These are phyloP conservation scores for Arabis alpina DNA, from an alignment of 345 rosid species.

Conservation along the genomic window DNA sequence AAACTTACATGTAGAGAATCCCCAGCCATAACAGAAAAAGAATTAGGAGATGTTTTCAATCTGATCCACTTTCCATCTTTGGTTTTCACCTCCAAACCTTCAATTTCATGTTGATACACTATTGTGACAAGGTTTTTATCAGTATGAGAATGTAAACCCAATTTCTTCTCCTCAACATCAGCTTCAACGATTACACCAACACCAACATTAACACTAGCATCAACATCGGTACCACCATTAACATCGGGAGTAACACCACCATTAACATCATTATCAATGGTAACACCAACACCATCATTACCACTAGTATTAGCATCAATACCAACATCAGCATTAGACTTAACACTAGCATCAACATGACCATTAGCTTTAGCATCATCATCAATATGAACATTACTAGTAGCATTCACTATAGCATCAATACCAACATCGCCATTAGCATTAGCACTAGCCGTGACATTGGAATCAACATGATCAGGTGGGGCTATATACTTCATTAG, in stretches of 20 bases:
- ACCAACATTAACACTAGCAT: not conserved
- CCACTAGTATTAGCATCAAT: not conserved
- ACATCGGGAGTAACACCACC: not conserved
- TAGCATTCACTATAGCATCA: not conserved
- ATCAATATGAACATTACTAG: no score
- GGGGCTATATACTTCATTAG: slow-evolving; percentile 25
- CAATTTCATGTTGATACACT: slow-evolving; percentile 56
- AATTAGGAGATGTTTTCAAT: slow-evolving; percentile 49
- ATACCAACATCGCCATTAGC: not conserved
- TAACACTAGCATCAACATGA: not conserved
- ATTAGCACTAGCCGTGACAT: not conserved
- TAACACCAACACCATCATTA: not conserved
- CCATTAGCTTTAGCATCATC: slow-evolving; percentile 6
- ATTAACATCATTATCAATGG: not conserved
- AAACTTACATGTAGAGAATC: slow-evolving; percentile 53
- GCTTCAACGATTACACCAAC: not conserved
- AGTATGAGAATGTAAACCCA: slow-evolving; percentile 51
- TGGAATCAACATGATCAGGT: slow-evolving; percentile 24
- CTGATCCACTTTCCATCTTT: slow-evolving; percentile 59
- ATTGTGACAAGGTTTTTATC: slow-evolving; percentile 60
- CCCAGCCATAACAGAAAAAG: slow-evolving; percentile 55
- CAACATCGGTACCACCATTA: not conserved
- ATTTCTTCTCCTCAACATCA: slow-evolving; percentile 38
- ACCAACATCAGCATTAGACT: not conserved
- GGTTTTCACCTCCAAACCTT: slow-evolving; percentile 53